Evolutionary conservation across 177 flowering plant genomes (phyloP), one percentile per base, ranked within the genome.

Genomic region (Tripterygium wilfordii): DNA sequence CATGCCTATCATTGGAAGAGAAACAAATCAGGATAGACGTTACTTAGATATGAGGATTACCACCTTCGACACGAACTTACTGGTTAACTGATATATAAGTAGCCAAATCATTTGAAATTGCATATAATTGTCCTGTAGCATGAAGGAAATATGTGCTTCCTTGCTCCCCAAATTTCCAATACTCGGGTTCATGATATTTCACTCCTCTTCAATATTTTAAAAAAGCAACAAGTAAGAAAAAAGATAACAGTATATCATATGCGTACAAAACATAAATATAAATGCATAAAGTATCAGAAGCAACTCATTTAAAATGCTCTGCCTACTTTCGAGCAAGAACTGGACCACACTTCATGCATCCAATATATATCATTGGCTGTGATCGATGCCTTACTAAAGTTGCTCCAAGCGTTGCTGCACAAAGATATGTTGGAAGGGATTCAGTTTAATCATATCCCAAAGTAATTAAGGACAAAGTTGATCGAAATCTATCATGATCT

Each of bases 301-400:
- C 9, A 42, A 36, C 17, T 14, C 20, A 22, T 5, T 17, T 29
- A 36, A 37, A 15, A 46, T 33, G 35, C 8, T 17, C 14, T 10
- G 38, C 84, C 63, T 73, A 88, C 94, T 80, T 88, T 45, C 68
- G 86, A 54, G 90, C 80, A 22, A 88, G 86, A 38, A 88, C 94
- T 1, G 90, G 94, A 41, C 94, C 96, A 28, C 94, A 88, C 62
- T 85, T 85, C 94, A 88, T 88, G 79, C 96, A 85, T 51, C 96
- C 96, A 42, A 88, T 82, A 48, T 88, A 88, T 26, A 88, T 77
- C 50, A 85, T 65, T 12, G 84, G 71, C 48, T 77, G 85, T 32
- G 72, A 58, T 15, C 79, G 71, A 54, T 88, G 86, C 45, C 82
- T 71, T 18, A 71, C 78, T 46, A 88, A 61, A 27, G 85, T 85